These are phyloP conservation scores for Blastobotrys niveus DNA, from an alignment of 1,139 yeast species.

Conservation along the genomic window DNA sequence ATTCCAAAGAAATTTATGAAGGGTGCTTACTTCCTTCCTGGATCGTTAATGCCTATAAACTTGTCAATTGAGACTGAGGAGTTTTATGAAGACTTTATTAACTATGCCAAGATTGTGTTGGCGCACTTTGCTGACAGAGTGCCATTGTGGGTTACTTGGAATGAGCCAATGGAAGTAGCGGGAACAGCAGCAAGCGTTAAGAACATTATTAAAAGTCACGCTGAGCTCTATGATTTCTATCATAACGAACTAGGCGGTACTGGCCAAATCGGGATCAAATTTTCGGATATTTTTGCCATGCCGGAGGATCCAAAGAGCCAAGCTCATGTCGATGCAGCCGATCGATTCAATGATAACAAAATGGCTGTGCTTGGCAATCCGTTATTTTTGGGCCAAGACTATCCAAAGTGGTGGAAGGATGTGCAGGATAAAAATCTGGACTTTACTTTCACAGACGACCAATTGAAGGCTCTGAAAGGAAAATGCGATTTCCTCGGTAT, in stretches of 20 bases:
- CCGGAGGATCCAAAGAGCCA: conserved; percentile 28
- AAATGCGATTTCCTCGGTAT: conserved; percentile 10
- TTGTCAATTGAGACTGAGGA: conserved; percentile 24
- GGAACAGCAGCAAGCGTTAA: conserved; percentile 12
- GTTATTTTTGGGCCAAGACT: conserved; percentile 31
- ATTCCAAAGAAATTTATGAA: conserved; percentile 22
- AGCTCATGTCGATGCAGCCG: conserved; percentile 17
- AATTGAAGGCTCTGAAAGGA: conserved; percentile 1
- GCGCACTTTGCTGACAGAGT: conserved; percentile 34
- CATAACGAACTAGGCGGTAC: conserved; percentile 29
- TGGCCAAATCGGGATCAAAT: conserved; percentile 14
- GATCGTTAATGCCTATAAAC: conserved; percentile 14
- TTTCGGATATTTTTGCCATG: conserved; percentile 23
- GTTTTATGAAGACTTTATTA: conserved; percentile 32
- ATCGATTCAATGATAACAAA: conserved; percentile 21
- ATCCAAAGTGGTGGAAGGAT: conserved; percentile 22
- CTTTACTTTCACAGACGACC: conserved; percentile 8
- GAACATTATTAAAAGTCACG: conserved; percentile 29
- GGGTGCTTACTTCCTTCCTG: not conserved
- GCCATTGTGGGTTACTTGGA: conserved; percentile 30
- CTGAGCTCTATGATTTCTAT: conserved; percentile 29
- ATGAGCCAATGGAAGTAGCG: conserved; percentile 28
- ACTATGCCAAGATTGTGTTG: conserved; percentile 33
- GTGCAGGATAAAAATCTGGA: not conserved
- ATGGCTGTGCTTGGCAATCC: conserved; percentile 24